Percentiles rank a stretch among this genome's conserved stretches.
These are phyloP conservation scores for Coemansia asiatica DNA, from an alignment of 192 early-diverging fungal genomes.

Conservation along the genomic window DNA sequence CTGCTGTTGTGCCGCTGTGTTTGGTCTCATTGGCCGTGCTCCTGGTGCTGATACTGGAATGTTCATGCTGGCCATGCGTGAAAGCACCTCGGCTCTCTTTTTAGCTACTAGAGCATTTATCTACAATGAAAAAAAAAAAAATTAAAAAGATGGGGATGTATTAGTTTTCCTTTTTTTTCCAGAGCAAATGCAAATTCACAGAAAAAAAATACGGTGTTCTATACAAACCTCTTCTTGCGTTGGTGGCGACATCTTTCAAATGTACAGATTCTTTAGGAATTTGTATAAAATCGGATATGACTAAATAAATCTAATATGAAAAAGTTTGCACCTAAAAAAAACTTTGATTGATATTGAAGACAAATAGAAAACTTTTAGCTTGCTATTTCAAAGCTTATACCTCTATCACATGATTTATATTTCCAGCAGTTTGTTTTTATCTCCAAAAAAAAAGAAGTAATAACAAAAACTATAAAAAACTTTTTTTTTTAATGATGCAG, in stretches of 20 bases:
- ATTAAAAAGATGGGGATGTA: too few species aligned
- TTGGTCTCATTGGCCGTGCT: neutral
- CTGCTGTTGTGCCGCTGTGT: neutral
- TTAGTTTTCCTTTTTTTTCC: too few species aligned
- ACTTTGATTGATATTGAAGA: neutral
- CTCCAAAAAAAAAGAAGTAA: neutral
- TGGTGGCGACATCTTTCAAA: neutral
- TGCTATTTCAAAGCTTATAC: neutral
- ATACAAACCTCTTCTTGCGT: conserved; percentile 9
- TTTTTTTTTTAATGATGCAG: too few species aligned
- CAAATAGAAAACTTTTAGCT: neutral
- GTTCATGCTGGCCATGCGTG: conserved; percentile 64
- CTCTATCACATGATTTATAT: conserved; percentile 5
- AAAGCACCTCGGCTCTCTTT: conserved; percentile 66
- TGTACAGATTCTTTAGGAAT: neutral
- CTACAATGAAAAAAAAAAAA: conserved; percentile 14
- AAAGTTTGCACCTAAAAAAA: neutral
- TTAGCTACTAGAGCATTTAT: conserved; percentile 48
- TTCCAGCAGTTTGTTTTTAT: neutral
- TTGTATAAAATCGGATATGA: too few species aligned
- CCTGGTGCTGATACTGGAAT: conserved; percentile 17
- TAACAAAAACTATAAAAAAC: neutral
- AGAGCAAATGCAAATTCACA: too few species aligned
- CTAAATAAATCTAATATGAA: too few species aligned
- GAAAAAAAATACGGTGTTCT: too few species aligned